Base-by-base conservation (phyloP, 176 grass and related monocot species). In the Hyparrhenia diplandra region DNA sequence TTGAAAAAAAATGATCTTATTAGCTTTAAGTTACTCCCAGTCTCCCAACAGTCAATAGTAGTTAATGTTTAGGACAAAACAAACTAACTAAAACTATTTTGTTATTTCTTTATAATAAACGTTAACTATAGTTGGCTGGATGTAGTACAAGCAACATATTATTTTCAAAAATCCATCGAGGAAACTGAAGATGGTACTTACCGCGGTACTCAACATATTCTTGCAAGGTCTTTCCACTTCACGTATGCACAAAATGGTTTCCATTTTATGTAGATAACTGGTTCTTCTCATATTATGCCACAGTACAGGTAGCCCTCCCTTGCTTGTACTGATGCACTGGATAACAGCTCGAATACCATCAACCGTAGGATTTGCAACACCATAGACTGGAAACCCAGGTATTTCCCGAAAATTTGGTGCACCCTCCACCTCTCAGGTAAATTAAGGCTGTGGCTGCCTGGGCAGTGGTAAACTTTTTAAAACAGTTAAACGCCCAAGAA, bases 241-340 rank as follows among this genome's bases (percentile, higher is more conserved):
- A 67, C 96, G 96, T 74, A 98, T n/a, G 79, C 64, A 98, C 96
- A n/a, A 91, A 95, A 95, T 72, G 96, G 96, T 61, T 93, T 98
- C 61, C 96, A 92, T 88, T 98, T 93, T 80, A 95, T 98, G 76
- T 95, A 98, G 73, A 98, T 88, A 84, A 98, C 96, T 24, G 96
- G 96, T 73, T 98, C 96, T 95, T 98, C 96, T 93, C 96, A 98
- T 98, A 75, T 98, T 98, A 83, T 98, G 96, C 96, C 96, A 98
- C 59, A 98, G 81, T 83, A 98, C 84, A 12, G 92, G 87, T 12
- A 84, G 68, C n/a, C 91, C 87, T 81, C 92, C 96, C 67, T 98
- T 95, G 83, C 82, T 95, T 76, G 88, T 87, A 89, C 86, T 90
- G 67, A 95, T 84, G 13, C 85, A 77, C 79, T 90, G 88, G 67